A percentile compares a stretch with the other conserved stretches of the same genome.
phyloP scores from a whole-genome alignment of 352 stramenopile genomes.

The Pythium scleroteichum region DNA sequence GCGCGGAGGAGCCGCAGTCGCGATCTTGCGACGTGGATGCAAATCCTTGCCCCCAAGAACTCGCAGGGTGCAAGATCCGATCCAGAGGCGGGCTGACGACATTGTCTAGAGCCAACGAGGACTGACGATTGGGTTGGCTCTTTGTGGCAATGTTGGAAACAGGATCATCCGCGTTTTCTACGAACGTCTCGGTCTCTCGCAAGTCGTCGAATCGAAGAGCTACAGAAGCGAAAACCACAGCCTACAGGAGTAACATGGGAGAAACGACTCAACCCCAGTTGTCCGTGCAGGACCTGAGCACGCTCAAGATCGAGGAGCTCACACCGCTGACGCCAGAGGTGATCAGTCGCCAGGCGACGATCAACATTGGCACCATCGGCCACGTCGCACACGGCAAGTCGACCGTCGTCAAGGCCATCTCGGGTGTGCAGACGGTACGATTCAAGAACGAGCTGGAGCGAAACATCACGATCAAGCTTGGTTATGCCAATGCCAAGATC shows the following conservation, averaged over 20 bases:
- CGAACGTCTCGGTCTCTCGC: slow-evolving; percentile 21
- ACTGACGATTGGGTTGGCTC: neutral
- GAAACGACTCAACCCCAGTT: slow-evolving; percentile 77
- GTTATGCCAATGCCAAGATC: slow-evolving; percentile 99
- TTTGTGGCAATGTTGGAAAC: slow-evolving; percentile 10
- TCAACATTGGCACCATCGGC: slow-evolving; percentile 99
- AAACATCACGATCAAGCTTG: slow-evolving; percentile 99
- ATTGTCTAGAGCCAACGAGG: neutral
- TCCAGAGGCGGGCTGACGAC: neutral
- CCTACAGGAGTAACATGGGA: slow-evolving; percentile 39
- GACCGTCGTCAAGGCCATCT: slow-evolving; percentile 99
- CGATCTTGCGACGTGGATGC: neutral
- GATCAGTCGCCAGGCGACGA: slow-evolving; percentile 97
- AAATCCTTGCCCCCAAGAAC: neutral
- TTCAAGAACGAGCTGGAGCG: slow-evolving; percentile 99
- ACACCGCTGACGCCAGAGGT: slow-evolving; percentile 98
- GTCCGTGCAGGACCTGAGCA: slow-evolving; percentile 93
- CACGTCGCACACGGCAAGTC: slow-evolving; percentile 99
- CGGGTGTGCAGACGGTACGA: slow-evolving; percentile 97
- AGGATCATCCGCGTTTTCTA: slow-evolving; percentile 25
- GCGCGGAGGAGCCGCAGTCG: neutral
- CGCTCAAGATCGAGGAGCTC: slow-evolving; percentile 95
- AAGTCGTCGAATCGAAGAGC: slow-evolving; percentile 22
- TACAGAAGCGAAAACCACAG: slow-evolving; percentile 4
- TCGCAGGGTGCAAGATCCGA: neutral